Conservation (phyloP, 1,139 yeast genomes). For the Yamadazyma buinensis region DNA sequence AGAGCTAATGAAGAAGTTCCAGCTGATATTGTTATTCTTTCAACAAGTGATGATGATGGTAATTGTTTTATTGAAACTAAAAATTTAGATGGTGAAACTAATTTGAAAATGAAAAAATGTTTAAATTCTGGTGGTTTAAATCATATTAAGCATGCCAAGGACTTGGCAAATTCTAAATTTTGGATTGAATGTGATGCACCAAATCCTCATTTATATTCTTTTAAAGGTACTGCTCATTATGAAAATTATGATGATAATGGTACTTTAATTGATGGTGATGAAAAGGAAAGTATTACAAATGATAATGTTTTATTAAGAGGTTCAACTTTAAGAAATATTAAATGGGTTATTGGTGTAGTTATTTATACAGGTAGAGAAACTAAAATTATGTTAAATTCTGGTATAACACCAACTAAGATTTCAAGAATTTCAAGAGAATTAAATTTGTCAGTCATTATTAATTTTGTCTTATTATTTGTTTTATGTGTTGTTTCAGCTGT, state of each 20-base stretch:
- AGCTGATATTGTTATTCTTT: conserved; percentile 76
- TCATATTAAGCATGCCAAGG: conserved; percentile 60
- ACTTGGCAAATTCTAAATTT: conserved; percentile 70
- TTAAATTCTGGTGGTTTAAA: conserved; percentile 61
- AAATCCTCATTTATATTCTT: conserved; percentile 75
- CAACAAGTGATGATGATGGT: conserved; percentile 86
- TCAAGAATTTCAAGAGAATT: conserved; percentile 81
- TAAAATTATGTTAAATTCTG: conserved; percentile 90
- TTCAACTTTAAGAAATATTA: conserved; percentile 85
- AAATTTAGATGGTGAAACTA: conserved; percentile 95
- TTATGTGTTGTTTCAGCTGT: conserved; percentile 82
- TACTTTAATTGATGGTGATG: conserved; percentile 36
- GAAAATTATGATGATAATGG: conserved; percentile 41
- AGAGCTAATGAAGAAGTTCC: conserved; percentile 90
- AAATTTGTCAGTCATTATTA: conserved; percentile 75
- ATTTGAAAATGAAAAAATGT: conserved; percentile 76
- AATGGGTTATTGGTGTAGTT: conserved; percentile 90
- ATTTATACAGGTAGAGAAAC: conserved; percentile 88
- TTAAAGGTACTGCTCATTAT: conserved; percentile 78
- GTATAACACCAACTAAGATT: conserved; percentile 85
- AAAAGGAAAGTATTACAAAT: conserved; percentile 72
- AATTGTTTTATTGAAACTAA: conserved; percentile 92
- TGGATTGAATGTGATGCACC: conserved; percentile 94
- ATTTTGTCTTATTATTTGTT: conserved; percentile 69
- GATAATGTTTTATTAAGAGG: conserved; percentile 86